Percentiles rank a stretch among this genome's conserved stretches.
These are phyloP conservation scores for Coelastrella sp. DNA, from an alignment of 139 green algal genomes.

Conservation along the genomic window DNA sequence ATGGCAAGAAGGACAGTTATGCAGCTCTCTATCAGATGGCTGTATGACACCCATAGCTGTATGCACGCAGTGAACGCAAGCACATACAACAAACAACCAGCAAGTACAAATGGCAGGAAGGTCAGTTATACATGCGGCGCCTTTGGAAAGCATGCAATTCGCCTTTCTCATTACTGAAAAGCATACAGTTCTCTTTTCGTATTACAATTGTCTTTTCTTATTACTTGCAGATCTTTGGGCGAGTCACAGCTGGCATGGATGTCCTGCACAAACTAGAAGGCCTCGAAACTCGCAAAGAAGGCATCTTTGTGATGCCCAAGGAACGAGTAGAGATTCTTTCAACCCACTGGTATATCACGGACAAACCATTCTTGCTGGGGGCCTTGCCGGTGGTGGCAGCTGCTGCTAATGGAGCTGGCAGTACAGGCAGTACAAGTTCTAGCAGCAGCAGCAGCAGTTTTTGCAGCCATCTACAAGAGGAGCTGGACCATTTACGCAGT, in stretches of 20 bases:
- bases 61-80: too few species aligned
- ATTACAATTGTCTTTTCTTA: too few species aligned
- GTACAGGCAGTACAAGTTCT: neutral
- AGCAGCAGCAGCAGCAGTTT: neutral
- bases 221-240: conserved; percentile 47
- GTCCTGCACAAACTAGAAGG: conserved; percentile 78
- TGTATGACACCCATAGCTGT: too few species aligned
- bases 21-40: too few species aligned
- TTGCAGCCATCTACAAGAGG: conserved; percentile 51
- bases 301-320: conserved; percentile 91
- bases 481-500: conserved; percentile 53
- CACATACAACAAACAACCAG: too few species aligned
- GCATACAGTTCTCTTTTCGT: too few species aligned
- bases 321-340: conserved; percentile 79
- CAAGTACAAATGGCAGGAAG: too few species aligned
- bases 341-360: conserved; percentile 69
- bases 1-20: too few species aligned
- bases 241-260: conserved; percentile 84
- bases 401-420: too few species aligned
- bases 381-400: neutral
- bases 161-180: too few species aligned
- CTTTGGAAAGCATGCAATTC: too few species aligned
- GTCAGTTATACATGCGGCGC: too few species aligned
- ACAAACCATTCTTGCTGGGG: neutral
- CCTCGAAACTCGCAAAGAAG: conserved; percentile 76